Percentiles rank a stretch among this genome's conserved stretches.
Evolutionary conservation across 2,329 filamentous ascomycete genomes (phyloP).

Genomic region (Triangularia verruculosa): DNA sequence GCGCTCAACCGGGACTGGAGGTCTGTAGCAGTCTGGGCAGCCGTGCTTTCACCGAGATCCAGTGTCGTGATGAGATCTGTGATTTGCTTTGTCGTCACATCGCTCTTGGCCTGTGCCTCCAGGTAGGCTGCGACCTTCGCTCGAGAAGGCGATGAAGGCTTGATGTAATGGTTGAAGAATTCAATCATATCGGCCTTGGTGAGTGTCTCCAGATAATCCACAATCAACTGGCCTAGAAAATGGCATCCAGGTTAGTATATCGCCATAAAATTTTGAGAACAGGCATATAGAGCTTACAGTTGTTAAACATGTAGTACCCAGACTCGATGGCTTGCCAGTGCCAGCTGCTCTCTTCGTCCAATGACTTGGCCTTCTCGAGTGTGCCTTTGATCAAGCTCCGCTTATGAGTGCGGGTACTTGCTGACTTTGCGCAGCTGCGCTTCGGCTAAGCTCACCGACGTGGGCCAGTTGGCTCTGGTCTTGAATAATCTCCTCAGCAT

Average conservation of each 20-base stretch:
- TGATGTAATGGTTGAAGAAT: conserved; percentile 75
- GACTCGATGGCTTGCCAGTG: conserved; percentile 83
- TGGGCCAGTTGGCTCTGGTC: too few species aligned
- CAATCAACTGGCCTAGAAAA: conserved; percentile 67
- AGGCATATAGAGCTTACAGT: conserved; percentile 56
- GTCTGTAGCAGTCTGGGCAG: conserved; percentile 33
- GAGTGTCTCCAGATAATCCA: conserved; percentile 67
- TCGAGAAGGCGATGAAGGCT: conserved; percentile 67
- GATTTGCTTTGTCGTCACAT: conserved; percentile 42
- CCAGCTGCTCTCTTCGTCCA: conserved; percentile 76
- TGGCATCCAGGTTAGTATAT: neutral
- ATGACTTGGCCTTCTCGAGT: conserved; percentile 88
- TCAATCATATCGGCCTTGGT: conserved; percentile 76
- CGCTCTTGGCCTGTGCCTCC: conserved; percentile 64
- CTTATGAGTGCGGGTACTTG: too few species aligned
- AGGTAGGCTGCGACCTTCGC: conserved; percentile 83
- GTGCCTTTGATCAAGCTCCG: conserved; percentile 82
- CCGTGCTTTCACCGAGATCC: conserved; percentile 34
- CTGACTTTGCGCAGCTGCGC: too few species aligned
- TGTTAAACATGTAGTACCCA: conserved; percentile 87
- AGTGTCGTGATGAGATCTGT: conserved; percentile 39
- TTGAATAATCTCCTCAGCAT: too few species aligned
- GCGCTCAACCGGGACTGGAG: conserved; percentile 35
- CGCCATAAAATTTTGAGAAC: conserved; percentile 6
- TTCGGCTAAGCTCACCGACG: too few species aligned